Evolutionary conservation across 495 filamentous ascomycete species (phyloP).

Genomic region (Penicillium longicatenatum): DNA sequence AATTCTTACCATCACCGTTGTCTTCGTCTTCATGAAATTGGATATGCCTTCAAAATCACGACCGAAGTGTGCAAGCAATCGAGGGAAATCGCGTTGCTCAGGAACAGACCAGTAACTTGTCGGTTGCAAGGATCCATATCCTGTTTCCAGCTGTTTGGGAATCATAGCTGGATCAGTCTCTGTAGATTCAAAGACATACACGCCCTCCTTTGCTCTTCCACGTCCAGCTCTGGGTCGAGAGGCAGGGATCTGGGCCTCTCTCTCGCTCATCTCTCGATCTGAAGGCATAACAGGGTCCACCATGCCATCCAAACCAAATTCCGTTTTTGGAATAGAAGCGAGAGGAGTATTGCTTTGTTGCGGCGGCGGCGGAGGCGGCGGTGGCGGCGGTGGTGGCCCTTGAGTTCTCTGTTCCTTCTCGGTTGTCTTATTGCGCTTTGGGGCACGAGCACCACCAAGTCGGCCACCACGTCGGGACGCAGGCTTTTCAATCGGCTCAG

Average conservation of each 20-base stretch:
- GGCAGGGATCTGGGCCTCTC: constrained; percentile 23
- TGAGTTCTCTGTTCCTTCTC: constrained; percentile 38
- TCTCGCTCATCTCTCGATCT: constrained; percentile 31
- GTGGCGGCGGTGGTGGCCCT: constrained; percentile 3
- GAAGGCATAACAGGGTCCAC: constrained; percentile 20
- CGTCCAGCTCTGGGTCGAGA: constrained; percentile 32
- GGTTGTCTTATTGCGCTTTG: constrained; percentile 35
- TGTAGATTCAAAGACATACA: constrained; percentile 44
- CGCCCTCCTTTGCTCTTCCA: constrained; percentile 40
- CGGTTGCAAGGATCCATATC: constrained; percentile 59
- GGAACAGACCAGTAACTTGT: constrained; percentile 98
- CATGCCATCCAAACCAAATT: constrained; percentile 32
- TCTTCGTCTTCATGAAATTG: constrained; percentile 86
- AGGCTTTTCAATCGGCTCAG: constrained; percentile 60
- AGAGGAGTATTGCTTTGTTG: constrained; percentile 26
- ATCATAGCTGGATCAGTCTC: constrained; percentile 38
- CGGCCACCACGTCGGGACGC: constrained; percentile 51
- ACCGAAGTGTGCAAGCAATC: constrained; percentile 77
- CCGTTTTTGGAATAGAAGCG: constrained; percentile 33
- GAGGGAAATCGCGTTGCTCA: constrained; percentile 81
- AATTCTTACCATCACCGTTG: constrained; percentile 80
- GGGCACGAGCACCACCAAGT: constrained; percentile 41
- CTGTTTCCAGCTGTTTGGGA: constrained; percentile 32
- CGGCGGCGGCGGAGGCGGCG: background rate
- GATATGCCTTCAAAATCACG: constrained; percentile 88